Conservation (phyloP, 108 stramenopile genomes). For the Skeletonema costatum region DNA sequence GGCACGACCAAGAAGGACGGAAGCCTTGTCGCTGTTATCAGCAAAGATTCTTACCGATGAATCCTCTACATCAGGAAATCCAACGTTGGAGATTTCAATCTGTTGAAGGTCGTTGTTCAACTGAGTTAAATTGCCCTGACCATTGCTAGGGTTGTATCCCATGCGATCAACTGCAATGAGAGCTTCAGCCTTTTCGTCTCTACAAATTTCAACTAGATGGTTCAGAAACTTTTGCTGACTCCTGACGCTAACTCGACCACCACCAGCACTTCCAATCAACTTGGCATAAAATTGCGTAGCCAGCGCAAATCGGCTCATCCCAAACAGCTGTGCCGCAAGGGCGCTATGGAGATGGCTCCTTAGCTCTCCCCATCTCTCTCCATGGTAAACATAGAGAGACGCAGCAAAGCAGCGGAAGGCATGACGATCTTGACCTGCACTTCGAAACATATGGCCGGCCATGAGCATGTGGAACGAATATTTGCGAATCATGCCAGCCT, state of each 20-base stretch:
- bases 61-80: constrained; percentile 70
- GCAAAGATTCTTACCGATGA: constrained; percentile 59
- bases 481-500: constrained; percentile 75
- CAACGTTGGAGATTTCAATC: constrained; percentile 75
- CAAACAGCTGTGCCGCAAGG: constrained; percentile 81
- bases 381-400: constrained; percentile 78
- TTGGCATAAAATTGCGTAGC: constrained; percentile 78
- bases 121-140: constrained; percentile 23
- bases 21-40: constrained; percentile 32
- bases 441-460: constrained; percentile 91
- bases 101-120: constrained; percentile 52
- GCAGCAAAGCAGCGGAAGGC: constrained; percentile 87
- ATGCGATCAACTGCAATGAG: constrained; percentile 80
- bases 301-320: constrained; percentile 74
- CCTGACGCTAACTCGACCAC: constrained; percentile 73
- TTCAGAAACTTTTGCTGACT: constrained; percentile 87
- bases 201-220: constrained; percentile 79
- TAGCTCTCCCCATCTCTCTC: constrained; percentile 76
- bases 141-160: constrained; percentile 30
- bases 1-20: constrained; percentile 4
- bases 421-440: constrained; percentile 80
- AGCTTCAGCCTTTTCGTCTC: constrained; percentile 63
- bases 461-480: constrained; percentile 93
- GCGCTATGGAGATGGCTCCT: constrained; percentile 80
- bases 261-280: constrained; percentile 56